These are phyloP conservation scores for Cordia subcordata DNA, from an alignment of 257 asterid genomes.

Conservation along the genomic window DNA sequence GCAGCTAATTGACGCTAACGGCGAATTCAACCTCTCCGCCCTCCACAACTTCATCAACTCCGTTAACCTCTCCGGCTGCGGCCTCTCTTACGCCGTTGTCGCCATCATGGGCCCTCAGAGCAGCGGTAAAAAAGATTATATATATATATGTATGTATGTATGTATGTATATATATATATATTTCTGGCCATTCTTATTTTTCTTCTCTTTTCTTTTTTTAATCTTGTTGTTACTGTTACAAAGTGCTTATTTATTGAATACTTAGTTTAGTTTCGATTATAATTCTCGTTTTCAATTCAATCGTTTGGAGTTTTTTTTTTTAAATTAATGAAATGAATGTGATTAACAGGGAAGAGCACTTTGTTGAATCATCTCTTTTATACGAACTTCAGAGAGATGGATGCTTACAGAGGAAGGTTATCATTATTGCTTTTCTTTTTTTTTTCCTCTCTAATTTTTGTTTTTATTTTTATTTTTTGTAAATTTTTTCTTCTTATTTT, in stretches of 20 bases:
- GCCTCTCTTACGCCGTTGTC: slow-evolving; percentile 92
- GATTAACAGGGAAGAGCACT: slow-evolving; percentile 85
- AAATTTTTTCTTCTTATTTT: too few relatives aligned
- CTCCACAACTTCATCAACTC: slow-evolving; percentile 70
- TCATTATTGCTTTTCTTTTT: slow-evolving; percentile 13
- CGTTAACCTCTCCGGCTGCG: slow-evolving; percentile 76
- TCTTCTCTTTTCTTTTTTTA: too few relatives aligned
- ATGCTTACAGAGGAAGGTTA: slow-evolving; percentile 83
- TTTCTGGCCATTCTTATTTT: too few relatives aligned
- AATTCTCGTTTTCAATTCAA: too few relatives aligned
- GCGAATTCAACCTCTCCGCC: slow-evolving; percentile 64
- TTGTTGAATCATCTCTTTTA: slow-evolving; percentile 73
- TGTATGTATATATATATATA: too few relatives aligned
- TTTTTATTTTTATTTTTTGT: slow-evolving; percentile 8
- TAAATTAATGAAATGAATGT: slow-evolving; percentile 6
- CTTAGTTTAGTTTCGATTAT: neutral
- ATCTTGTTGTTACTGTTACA: slow-evolving; percentile 7
- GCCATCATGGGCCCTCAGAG: slow-evolving; percentile 99
- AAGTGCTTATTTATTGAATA: neutral
- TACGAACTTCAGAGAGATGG: slow-evolving; percentile 92
- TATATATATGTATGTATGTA: too few relatives aligned
- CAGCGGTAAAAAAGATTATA: too few relatives aligned
- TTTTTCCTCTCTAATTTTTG: too few relatives aligned
- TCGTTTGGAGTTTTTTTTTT: too few relatives aligned
- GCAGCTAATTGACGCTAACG: slow-evolving; percentile 95